Conservation (phyloP, 2,329 filamentous ascomycete genomes). For the Botrytis galanthina region DNA sequence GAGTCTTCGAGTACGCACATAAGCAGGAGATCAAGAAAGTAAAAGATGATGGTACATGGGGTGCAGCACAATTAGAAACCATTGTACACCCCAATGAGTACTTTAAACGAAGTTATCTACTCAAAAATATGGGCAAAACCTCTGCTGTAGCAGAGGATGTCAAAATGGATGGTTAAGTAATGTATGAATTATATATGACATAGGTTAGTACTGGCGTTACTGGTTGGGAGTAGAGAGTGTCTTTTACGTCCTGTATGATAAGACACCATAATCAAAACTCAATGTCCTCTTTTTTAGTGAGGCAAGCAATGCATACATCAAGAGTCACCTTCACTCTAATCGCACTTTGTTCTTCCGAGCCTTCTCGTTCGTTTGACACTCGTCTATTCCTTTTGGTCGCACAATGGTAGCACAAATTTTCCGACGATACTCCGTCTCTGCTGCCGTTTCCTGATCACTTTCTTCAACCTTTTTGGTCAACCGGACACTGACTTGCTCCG, state of each 20-base stretch:
- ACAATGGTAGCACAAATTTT: not conserved
- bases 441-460: not conserved
- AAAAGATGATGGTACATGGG: slow-evolving; percentile 71
- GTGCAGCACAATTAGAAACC: slow-evolving; percentile 77
- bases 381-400: not conserved
- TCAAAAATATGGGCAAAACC: slow-evolving; percentile 67
- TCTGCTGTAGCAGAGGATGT: slow-evolving; percentile 13
- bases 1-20: slow-evolving; percentile 86
- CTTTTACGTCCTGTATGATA: slow-evolving; percentile 2
- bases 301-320: not conserved
- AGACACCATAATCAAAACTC: not conserved
- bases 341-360: not conserved
- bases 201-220: slow-evolving; percentile 15
- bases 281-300: not conserved
- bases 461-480: not conserved
- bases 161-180: slow-evolving; percentile 18
- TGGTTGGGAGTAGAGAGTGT: not conserved
- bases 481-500: not conserved
- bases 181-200: slow-evolving; percentile 4
- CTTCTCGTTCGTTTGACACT: not conserved
- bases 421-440: not conserved
- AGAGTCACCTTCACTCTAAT: not conserved
- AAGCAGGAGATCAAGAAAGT: slow-evolving; percentile 74
- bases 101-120: slow-evolving; percentile 88
- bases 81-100: slow-evolving; percentile 98